These are phyloP conservation scores for Spirogloea muscicola DNA, from an alignment of 139 green algal genomes.

Conservation along the genomic window DNA sequence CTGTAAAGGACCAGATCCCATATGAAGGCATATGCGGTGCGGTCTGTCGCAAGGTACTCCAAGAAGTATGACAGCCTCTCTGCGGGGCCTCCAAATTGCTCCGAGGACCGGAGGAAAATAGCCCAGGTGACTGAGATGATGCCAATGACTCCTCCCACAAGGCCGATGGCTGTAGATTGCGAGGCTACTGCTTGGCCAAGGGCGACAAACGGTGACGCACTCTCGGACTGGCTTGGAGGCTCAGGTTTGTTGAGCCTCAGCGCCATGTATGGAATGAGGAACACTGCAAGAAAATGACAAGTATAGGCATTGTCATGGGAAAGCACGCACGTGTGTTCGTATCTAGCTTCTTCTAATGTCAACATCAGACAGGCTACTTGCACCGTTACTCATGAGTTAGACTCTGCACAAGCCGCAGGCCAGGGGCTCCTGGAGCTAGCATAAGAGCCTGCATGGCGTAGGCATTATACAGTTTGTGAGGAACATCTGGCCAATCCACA, in stretches of 20 bases:
- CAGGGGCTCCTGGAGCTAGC: too few relatives aligned
- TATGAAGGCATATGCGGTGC: conserved; percentile 32
- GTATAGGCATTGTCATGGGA: too few relatives aligned
- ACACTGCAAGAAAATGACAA: conserved; percentile 31
- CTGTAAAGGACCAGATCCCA: conserved; percentile 27
- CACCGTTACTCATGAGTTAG: too few relatives aligned
- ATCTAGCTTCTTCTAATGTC: too few relatives aligned
- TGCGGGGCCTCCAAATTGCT: not conserved
- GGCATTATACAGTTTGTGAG: conserved; percentile 42
- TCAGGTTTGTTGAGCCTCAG: too few relatives aligned
- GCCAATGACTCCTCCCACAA: conserved; percentile 2
- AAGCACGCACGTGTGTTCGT: too few relatives aligned
- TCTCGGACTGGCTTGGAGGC: too few relatives aligned
- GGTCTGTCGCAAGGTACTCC: conserved; percentile 6
- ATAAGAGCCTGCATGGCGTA: too few relatives aligned
- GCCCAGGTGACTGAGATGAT: conserved; percentile 16
- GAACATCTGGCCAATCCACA: conserved; percentile 36
- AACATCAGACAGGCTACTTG: too few relatives aligned
- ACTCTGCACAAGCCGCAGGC: too few relatives aligned
- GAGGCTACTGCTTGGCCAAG: not conserved
- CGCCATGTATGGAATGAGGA: conserved; percentile 42
- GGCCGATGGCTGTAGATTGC: not conserved
- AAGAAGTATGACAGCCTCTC: conserved; percentile 1
- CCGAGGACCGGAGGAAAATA: not conserved
- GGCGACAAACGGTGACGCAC: too few relatives aligned